A percentile compares a stretch with the other conserved stretches of the same genome.
phyloP scores from a whole-genome alignment of 352 stramenopile genomes.

The Globisporangium canariense region DNA sequence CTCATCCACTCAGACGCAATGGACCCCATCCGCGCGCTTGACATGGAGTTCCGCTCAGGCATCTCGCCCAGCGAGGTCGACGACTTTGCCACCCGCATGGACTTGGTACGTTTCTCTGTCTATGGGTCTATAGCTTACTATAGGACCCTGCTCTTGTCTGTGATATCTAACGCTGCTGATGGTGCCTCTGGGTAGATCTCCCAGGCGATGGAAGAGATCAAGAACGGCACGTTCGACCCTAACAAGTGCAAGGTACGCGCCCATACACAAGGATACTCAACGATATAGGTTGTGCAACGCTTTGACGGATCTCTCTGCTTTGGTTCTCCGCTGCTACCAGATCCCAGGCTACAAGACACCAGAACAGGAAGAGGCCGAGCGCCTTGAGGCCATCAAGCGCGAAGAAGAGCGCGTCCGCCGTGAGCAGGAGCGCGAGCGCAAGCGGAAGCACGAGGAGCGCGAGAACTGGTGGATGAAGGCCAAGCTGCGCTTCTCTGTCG shows the following conservation, averaged over 20 bases:
- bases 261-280: too few species aligned
- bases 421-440: constrained; percentile 37
- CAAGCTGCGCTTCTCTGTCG: constrained; percentile 47
- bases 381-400: constrained; percentile 26
- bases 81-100: constrained; percentile 65
- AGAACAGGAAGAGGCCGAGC: constrained; percentile 65
- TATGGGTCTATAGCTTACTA: neutral
- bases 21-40: constrained; percentile 56
- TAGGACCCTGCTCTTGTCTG: neutral
- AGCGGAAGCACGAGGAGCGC: constrained; percentile 54
- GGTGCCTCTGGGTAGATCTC: constrained; percentile 34
- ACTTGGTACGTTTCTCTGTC: constrained; percentile 38
- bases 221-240: constrained; percentile 77
- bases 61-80: constrained; percentile 67
- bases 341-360: constrained; percentile 77
- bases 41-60: constrained; percentile 69
- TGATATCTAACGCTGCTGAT: neutral
- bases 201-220: constrained; percentile 74
- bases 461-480: constrained; percentile 68
- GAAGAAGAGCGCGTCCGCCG: constrained; percentile 38
- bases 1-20: constrained; percentile 23
- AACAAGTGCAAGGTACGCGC: constrained; percentile 52
- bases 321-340: constrained; percentile 15
- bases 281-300: too few species aligned
- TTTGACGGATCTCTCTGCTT: neutral